phyloP scores from a whole-genome alignment of 257 asterid genomes.

The Plantago elongata region DNA sequence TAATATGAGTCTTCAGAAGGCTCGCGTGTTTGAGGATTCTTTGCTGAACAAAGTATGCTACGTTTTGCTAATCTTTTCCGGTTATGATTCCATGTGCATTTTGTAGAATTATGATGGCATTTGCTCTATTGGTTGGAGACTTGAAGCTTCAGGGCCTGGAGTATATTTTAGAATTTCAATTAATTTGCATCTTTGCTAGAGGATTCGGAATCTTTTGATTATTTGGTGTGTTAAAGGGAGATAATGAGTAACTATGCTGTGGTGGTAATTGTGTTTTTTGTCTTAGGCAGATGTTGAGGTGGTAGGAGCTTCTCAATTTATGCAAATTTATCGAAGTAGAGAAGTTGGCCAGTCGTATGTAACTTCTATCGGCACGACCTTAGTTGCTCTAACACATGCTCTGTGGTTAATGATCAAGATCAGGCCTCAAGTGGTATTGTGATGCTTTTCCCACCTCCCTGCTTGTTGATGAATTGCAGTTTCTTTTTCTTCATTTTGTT shows the following conservation, averaged over 20 bases:
- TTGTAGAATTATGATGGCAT: not conserved
- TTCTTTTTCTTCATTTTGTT: constrained; percentile 3
- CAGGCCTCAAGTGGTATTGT: constrained; percentile 87
- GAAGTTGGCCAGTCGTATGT: constrained; percentile 93
- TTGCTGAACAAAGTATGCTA: constrained; percentile 50
- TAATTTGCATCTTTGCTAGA: no score
- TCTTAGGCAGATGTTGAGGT: constrained; percentile 46
- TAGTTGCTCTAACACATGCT: constrained; percentile 71
- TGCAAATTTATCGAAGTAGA: constrained; percentile 87
- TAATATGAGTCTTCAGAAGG: constrained; percentile 94
- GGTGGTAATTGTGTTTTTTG: constrained; percentile 14
- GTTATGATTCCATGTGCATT: not conserved
- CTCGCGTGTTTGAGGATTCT: constrained; percentile 59
- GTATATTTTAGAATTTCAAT: no score
- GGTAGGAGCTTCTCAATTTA: constrained; percentile 46
- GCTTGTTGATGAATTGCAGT: not conserved
- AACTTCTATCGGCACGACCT: constrained; percentile 83
- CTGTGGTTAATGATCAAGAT: constrained; percentile 87
- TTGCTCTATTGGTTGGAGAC: no score
- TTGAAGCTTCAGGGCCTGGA: no score
- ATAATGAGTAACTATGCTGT: no score
- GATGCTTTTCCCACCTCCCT: constrained; percentile 1
- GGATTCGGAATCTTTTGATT: not conserved
- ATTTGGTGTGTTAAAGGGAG: no score
- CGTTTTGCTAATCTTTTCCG: not conserved